phyloP scores from a whole-genome alignment of 768 basidiomycete genomes.

The Nevesoporus exiguus region DNA sequence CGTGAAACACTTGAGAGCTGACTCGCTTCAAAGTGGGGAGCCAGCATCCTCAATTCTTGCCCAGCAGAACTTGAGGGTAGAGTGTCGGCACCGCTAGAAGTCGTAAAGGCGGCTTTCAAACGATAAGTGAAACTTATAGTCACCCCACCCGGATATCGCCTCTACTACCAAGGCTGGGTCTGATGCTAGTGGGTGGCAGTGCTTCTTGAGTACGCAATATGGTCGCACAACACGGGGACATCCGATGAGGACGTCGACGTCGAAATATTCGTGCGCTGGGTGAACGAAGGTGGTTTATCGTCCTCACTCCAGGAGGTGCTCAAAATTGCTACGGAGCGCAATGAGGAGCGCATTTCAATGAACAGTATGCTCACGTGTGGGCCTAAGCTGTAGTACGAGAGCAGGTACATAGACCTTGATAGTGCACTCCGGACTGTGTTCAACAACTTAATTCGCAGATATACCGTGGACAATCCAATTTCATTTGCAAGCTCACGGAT shows the following conservation, averaged over 20 bases:
- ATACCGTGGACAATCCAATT: neutral
- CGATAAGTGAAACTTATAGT: conserved; percentile 40
- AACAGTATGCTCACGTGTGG: conserved; percentile 19
- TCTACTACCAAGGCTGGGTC: conserved; percentile 52
- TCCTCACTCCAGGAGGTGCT: conserved; percentile 25
- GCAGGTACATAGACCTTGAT: too few relatives aligned
- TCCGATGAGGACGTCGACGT: conserved; percentile 40
- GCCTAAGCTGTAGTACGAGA: neutral
- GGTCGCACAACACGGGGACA: conserved; percentile 40
- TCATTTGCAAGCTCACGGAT: neutral
- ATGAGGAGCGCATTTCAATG: conserved; percentile 10
- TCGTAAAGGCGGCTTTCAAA: conserved; percentile 40
- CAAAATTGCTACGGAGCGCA: neutral
- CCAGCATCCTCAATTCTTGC: conserved; percentile 40
- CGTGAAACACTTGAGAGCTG: neutral
- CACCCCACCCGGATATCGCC: conserved; percentile 36
- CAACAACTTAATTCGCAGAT: neutral
- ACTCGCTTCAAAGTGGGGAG: conserved; percentile 47
- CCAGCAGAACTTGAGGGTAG: conserved; percentile 32
- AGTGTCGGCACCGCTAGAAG: conserved; percentile 30
- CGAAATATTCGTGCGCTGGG: conserved; percentile 54
- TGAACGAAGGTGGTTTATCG: conserved; percentile 38
- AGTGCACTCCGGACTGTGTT: neutral
- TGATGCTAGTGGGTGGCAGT: conserved; percentile 55
- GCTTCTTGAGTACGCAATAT: conserved; percentile 67